Percentiles rank a stretch among this genome's conserved stretches.
Conservation (phyloP, 805 yeast genomes). For the Lachancea meyersii region DNA sequence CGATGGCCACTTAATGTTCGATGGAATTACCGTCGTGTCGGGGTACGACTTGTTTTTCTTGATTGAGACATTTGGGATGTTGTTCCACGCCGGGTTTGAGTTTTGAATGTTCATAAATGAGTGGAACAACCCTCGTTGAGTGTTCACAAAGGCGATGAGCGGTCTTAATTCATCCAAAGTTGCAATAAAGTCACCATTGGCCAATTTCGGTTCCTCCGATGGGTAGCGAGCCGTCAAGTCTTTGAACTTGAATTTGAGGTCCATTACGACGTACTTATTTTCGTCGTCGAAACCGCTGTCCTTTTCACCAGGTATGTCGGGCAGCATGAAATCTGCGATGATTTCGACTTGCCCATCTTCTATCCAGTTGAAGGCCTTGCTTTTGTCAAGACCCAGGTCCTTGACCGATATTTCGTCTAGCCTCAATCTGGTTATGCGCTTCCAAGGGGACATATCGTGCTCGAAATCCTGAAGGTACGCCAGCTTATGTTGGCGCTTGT, state of each 20-base stretch:
- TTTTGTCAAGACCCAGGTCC: conserved; percentile 32
- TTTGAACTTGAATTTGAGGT: conserved; percentile 56
- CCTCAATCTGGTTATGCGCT: conserved; percentile 43
- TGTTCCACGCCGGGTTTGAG: conserved; percentile 20
- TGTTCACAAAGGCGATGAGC: conserved; percentile 55
- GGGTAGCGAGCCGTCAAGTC: conserved; percentile 57
- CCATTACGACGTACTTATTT: conserved; percentile 55
- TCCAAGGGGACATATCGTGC: conserved; percentile 40
- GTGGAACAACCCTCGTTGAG: conserved; percentile 30
- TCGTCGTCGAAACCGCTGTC: conserved; percentile 9
- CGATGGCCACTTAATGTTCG: conserved; percentile 18
- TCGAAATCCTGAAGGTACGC: conserved; percentile 39
- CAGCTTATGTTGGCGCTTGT: conserved; percentile 59
- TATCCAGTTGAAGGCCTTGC: conserved; percentile 60
- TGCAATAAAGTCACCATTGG: conserved; percentile 51
- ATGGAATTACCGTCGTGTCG: conserved; percentile 22
- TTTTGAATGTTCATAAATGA: conserved; percentile 15
- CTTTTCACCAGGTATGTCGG: conserved; percentile 38
- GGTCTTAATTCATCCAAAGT: conserved; percentile 55
- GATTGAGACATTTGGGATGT: conserved; percentile 26
- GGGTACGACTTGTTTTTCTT: conserved; percentile 26
- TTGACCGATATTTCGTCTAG: conserved; percentile 36
- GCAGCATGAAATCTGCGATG: conserved; percentile 66
- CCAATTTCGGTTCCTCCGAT: conserved; percentile 41
- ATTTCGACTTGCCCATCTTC: conserved; percentile 64